Conservation (phyloP, 169 alveolate genomes). For the Cryptosporidium xiaoi region DNA sequence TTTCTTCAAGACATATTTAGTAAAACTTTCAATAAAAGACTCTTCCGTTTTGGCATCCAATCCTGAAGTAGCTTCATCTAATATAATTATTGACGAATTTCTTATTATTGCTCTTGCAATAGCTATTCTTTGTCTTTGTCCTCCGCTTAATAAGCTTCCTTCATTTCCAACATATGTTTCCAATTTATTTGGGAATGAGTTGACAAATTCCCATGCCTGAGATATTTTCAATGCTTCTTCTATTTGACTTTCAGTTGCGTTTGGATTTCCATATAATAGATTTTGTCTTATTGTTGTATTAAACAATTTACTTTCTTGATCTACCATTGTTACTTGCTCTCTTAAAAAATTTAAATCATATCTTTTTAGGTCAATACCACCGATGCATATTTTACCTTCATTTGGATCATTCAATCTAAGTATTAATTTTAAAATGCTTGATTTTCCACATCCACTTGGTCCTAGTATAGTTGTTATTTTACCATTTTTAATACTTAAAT, state of each 20-base stretch:
- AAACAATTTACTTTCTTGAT: slow-evolving; percentile 92
- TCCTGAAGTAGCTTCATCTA: slow-evolving; percentile 98
- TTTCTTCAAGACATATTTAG: slow-evolving; percentile 67
- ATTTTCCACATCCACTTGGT: slow-evolving; percentile 80
- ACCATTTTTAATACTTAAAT: slow-evolving; percentile 18
- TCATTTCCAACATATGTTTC: slow-evolving; percentile 88
- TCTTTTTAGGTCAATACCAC: slow-evolving; percentile 77
- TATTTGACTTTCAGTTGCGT: slow-evolving; percentile 90
- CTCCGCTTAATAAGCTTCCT: slow-evolving; percentile 88
- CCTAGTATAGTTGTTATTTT: slow-evolving; percentile 60
- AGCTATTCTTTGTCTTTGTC: slow-evolving; percentile 90
- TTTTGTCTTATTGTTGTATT: slow-evolving; percentile 92
- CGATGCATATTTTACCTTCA: slow-evolving; percentile 50
- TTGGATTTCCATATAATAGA: slow-evolving; percentile 88
- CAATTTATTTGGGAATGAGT: slow-evolving; percentile 83
- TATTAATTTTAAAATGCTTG: slow-evolving; percentile 77
- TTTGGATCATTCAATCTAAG: slow-evolving; percentile 75
- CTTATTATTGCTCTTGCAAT: slow-evolving; percentile 89
- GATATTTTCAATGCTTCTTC: slow-evolving; percentile 83
- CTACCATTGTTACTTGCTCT: slow-evolving; percentile 82
- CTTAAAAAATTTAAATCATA: slow-evolving; percentile 81
- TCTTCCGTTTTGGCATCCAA: slow-evolving; percentile 83
- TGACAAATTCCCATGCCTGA: slow-evolving; percentile 87
- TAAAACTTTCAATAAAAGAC: slow-evolving; percentile 15
- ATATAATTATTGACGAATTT: slow-evolving; percentile 87